These are phyloP conservation scores for Diaporthe citriasiana DNA, from an alignment of 2,329 filamentous ascomycete species.

Conservation along the genomic window DNA sequence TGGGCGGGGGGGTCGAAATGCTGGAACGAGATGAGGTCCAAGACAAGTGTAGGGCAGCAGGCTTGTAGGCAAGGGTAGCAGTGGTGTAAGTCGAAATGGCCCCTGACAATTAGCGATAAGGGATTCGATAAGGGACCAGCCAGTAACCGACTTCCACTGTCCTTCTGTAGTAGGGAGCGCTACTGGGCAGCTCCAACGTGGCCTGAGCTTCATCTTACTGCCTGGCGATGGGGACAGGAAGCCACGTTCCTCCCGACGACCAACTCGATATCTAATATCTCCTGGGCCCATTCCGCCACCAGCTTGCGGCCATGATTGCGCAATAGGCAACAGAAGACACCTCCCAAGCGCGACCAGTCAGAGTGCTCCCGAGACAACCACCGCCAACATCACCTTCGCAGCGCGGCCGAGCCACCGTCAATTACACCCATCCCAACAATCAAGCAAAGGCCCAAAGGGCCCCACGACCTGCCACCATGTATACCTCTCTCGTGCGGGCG, in stretches of 20 bases:
- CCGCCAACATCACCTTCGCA: background rate
- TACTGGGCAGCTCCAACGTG: conserved; percentile 19
- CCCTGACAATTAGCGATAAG: background rate
- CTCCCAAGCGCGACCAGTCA: background rate
- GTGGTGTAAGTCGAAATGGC: background rate
- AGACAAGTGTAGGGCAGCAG: background rate
- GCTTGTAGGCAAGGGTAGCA: too few relatives aligned
- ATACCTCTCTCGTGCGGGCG: conserved; percentile 85
- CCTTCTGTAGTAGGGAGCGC: background rate
- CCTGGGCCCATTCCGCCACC: background rate
- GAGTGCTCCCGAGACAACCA: background rate
- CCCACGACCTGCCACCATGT: conserved; percentile 71
- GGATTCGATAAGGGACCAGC: background rate
- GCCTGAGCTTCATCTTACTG: conserved; percentile 25
- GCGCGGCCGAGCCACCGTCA: background rate
- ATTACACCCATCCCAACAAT: conserved; percentile 2
- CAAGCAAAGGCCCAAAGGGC: background rate
- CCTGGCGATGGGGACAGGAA: conserved; percentile 4
- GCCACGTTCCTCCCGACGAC: conserved; percentile 10
- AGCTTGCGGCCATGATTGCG: background rate
- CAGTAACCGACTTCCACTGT: background rate
- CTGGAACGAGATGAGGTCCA: background rate
- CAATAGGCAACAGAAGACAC: background rate
- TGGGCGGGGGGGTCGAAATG: too few relatives aligned
- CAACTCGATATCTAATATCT: background rate